phyloP scores from a whole-genome alignment of 352 stramenopile species.

The Phytophthora nicotianae region DNA sequence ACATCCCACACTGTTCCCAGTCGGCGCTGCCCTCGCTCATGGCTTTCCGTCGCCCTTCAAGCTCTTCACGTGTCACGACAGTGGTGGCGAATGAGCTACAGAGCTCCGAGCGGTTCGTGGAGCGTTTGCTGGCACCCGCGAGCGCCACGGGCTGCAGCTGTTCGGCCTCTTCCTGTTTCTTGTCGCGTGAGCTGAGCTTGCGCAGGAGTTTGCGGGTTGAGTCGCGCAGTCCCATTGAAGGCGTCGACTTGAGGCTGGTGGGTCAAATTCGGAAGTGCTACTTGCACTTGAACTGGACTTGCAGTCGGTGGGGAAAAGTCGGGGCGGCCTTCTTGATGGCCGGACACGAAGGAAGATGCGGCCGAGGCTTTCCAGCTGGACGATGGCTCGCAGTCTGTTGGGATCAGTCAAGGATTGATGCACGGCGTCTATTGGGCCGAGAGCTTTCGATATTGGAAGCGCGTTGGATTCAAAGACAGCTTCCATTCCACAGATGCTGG shows the following conservation, averaged over 20 bases:
- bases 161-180: conserved; percentile 61
- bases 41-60: conserved; percentile 52
- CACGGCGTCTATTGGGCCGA: not conserved
- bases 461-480: conserved; percentile 3
- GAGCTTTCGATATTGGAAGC: conserved; percentile 27
- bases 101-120: conserved; percentile 50
- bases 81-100: conserved; percentile 71
- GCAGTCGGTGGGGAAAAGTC: conserved; percentile 19
- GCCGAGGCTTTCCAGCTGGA: conserved; percentile 30
- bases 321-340: conserved; percentile 10
- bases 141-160: conserved; percentile 72
- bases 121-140: conserved; percentile 65
- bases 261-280: conserved; percentile 16
- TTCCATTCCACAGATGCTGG: not conserved
- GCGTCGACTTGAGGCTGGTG: not conserved
- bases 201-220: conserved; percentile 55
- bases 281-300: conserved; percentile 14
- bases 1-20: conserved; percentile 63
- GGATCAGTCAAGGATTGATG: conserved; percentile 17
- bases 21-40: conserved; percentile 49
- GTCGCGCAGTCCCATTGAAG: conserved; percentile 49
- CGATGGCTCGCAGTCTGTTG: conserved; percentile 24
- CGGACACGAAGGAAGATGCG: conserved; percentile 28
- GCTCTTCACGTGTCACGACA: conserved; percentile 42
- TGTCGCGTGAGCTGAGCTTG: conserved; percentile 49